Percentiles rank a stretch among this genome's conserved stretches.
These are phyloP conservation scores for Leccinellum rugosiceps DNA, from an alignment of 768 basidiomycete genomes.

Conservation along the genomic window DNA sequence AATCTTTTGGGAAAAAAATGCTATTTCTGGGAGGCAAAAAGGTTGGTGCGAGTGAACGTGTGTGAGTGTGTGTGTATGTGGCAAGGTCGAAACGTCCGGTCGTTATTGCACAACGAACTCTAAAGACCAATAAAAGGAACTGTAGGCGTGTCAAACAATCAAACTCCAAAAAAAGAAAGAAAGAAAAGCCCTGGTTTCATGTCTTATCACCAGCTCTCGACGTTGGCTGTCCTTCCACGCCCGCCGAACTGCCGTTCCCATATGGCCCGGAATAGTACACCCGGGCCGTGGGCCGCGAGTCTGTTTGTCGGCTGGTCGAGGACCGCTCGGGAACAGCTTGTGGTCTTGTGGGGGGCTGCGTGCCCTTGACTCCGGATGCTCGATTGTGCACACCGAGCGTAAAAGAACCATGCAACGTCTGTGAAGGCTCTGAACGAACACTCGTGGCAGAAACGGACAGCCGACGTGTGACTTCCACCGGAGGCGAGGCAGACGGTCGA, in stretches of 20 bases:
- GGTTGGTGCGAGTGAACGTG: background rate
- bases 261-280: slow-evolving; percentile 22
- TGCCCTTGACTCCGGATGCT: slow-evolving; percentile 17
- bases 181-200: slow-evolving; percentile 21
- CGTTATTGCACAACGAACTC: slow-evolving; percentile 7
- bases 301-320: slow-evolving; percentile 15
- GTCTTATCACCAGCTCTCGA: slow-evolving; percentile 23
- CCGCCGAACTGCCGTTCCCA: slow-evolving; percentile 10
- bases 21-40: slow-evolving; percentile 1
- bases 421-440: slow-evolving; percentile 44
- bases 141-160: slow-evolving; percentile 1
- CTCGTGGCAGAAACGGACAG: slow-evolving; percentile 42
- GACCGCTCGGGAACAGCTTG: slow-evolving; percentile 21
- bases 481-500: slow-evolving; percentile 39
- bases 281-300: slow-evolving; percentile 19
- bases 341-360: slow-evolving; percentile 15
- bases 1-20: slow-evolving; percentile 11
- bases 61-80: slow-evolving; percentile 6
- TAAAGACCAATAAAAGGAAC: slow-evolving; percentile 3
- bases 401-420: slow-evolving; percentile 16
- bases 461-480: slow-evolving; percentile 47
- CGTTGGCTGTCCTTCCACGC: slow-evolving; percentile 10
- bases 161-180: background rate
- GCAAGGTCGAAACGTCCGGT: slow-evolving; percentile 13
- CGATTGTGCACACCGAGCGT: slow-evolving; percentile 20